Conservation (phyloP, 1,284 basidiomycete species). For the Fereydounia khargensis region DNA sequence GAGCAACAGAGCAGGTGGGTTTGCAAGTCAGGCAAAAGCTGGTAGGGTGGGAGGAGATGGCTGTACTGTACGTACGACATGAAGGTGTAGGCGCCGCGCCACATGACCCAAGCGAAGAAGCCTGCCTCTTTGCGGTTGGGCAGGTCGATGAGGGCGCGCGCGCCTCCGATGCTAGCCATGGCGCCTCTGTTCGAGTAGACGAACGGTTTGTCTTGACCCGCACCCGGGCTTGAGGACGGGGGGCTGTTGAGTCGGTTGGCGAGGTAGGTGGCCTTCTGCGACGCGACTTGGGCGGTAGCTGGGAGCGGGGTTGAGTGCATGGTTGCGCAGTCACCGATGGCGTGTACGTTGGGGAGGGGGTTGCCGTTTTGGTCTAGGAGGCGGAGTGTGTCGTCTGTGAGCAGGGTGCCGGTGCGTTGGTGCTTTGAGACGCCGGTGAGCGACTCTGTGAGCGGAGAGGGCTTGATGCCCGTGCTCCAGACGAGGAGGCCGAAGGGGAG, state of each 20-base stretch:
- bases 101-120: slow-evolving; percentile 70
- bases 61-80: slow-evolving; percentile 59
- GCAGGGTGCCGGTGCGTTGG: slow-evolving; percentile 66
- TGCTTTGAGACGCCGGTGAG: slow-evolving; percentile 67
- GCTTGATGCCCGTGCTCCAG: slow-evolving; percentile 77
- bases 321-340: slow-evolving; percentile 71
- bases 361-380: slow-evolving; percentile 3
- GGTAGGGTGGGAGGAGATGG: background rate
- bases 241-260: slow-evolving; percentile 33
- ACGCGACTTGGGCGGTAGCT: slow-evolving; percentile 58
- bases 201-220: slow-evolving; percentile 59
- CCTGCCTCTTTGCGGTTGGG: slow-evolving; percentile 59
- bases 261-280: slow-evolving; percentile 51
- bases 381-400: slow-evolving; percentile 24
- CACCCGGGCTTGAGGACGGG: background rate
- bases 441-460: slow-evolving; percentile 71
- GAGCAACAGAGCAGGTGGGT: too few relatives aligned
- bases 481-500: slow-evolving; percentile 78
- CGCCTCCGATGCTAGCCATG: slow-evolving; percentile 76
- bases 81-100: slow-evolving; percentile 77
- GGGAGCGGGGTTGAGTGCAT: slow-evolving; percentile 60
- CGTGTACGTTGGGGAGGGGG: slow-evolving; percentile 36
- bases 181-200: slow-evolving; percentile 71
- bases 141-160: slow-evolving; percentile 59
- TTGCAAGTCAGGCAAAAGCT: background rate